Base-by-base conservation (phyloP, 768 basidiomycete genomes). In the Tricholoma matsutake region DNA sequence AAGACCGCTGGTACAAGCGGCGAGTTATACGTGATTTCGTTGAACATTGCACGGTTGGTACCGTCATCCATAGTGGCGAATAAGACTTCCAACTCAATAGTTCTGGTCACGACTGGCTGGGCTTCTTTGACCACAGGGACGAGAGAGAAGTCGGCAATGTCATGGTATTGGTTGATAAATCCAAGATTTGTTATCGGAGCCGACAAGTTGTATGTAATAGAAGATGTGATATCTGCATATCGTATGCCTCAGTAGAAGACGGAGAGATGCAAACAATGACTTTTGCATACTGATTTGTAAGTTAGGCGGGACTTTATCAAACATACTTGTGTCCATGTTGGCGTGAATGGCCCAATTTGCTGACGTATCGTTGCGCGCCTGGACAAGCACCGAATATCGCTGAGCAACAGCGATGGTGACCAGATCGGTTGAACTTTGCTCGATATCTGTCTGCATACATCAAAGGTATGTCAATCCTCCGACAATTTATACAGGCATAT, bases 271-370 rank as follows among this genome's bases (percentile, higher is more conserved):
- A 31, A 41, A 43, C 22, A 57, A 37, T 29, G 18, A 55, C 34
- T 4, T 13, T 28, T 4, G 76, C 87, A 45, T 61, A 91, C 92
- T 97, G 0, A 91, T 83, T 64, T 88, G 83, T 25, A 98, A 80
- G 10, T 79, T 74, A 25, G 80, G 77, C 0, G 96, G 94, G 13
- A 95, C 70, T 13, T 65, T 78, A 72, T 98, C 96, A 72, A 97
- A 98, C 94, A 96, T 96, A 63, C 77, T 78, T 0, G 83, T 83
- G 70, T 96, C 92, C 85, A 98, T 92, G 78, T 95, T 92, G 5
- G 91, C 90, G 69, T 94, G 92, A 61, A 99, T 86, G 55, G 84
- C 86, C 87, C 88, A 98, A 78, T 99, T 97, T 20, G 83, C 77
- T 2, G 82, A 76, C 0, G 88, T 90, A 64, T 94, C 91, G 73